Base-by-base conservation (phyloP, 768 basidiomycete genomes). In the Cystobasidium ongulense region DNA sequence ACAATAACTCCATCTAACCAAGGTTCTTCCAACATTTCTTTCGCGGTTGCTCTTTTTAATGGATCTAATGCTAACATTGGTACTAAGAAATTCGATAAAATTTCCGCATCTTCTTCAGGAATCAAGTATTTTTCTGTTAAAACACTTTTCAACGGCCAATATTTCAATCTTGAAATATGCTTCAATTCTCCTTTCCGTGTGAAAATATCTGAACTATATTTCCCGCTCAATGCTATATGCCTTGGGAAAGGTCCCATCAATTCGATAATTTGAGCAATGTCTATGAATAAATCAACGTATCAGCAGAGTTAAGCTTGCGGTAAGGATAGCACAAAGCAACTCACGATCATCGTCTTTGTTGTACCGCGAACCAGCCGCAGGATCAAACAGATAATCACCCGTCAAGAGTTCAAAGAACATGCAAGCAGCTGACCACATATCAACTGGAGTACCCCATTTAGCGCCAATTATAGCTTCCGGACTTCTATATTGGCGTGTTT, bases 211-310 rank as follows among this genome's bases (percentile, higher is more conserved):
- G 87, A 86, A 75, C 88, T 89, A 83, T 96, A 98, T 81, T 94
- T 97, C 29, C 95, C 95, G 5, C 87, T 86, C 78, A 95, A 87
- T 1, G 92, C 92, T 50, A 98, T 83, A 61, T 84, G 84, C 79
- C 87, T 88, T 0, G 92, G 92, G 50, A 95, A 85, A 76, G 96
- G 92, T 53, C 94, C 95, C 79, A 97, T 84, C 13, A 98, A 85
- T 82, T 99, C 95, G 81, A 97, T 91, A 76, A 98, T 91, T 83
- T 99, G 96, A 1, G 96, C 95, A 74, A 98, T 91, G 79, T 99
- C 63, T 64, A 36, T 3, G 18, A 23, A 23, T 94, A 21, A 8
- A 36, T 7, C 17, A 25, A 64, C 39, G 17, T 7, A 57, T 8
- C 23, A 33, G 31, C 54, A 79, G 81, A 80, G 70, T 82, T 81